Percentiles rank a stretch among this genome's conserved stretches.
These are phyloP conservation scores for Scheffersomyces coipomensis DNA, from an alignment of 805 yeast species.

Conservation along the genomic window DNA sequence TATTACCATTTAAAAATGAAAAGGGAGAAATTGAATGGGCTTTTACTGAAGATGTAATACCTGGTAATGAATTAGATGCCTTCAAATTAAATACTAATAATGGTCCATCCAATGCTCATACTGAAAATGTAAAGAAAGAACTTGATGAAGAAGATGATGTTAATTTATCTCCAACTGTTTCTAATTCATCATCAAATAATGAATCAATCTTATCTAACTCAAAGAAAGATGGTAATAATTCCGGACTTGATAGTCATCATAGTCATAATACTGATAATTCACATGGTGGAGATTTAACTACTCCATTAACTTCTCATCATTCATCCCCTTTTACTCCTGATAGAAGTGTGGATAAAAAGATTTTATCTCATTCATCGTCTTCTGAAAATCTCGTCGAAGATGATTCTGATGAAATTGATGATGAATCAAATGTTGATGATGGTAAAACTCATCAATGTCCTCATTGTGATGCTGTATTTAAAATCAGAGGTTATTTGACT, in stretches of 20 bases:
- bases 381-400: constrained; percentile 13
- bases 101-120: not conserved
- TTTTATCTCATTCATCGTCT: constrained; percentile 7
- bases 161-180: constrained; percentile 34
- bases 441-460: constrained; percentile 40
- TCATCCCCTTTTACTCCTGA: constrained; percentile 25
- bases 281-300: constrained; percentile 11
- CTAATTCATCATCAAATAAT: constrained; percentile 31
- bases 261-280: too few species aligned
- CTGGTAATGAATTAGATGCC: constrained; percentile 26
- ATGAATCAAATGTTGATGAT: constrained; percentile 11
- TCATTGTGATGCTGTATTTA: constrained; percentile 48
- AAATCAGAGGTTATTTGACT: constrained; percentile 53
- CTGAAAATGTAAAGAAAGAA: not conserved
- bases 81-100: constrained; percentile 16
- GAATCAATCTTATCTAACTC: constrained; percentile 23
- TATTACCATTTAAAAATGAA: constrained; percentile 50
- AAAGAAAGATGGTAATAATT: not conserved
- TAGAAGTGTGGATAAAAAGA: constrained; percentile 7
- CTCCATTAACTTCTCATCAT: constrained; percentile 31
- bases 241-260: not conserved
- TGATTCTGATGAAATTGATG: constrained; percentile 13
- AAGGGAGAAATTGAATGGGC: constrained; percentile 61
- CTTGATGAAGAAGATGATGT: constrained; percentile 1
- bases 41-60: constrained; percentile 41